Evolutionary conservation across 352 stramenopile species (phyloP), one percentile per base, ranked within the genome.

Genomic region (Detonula confervacea): DNA sequence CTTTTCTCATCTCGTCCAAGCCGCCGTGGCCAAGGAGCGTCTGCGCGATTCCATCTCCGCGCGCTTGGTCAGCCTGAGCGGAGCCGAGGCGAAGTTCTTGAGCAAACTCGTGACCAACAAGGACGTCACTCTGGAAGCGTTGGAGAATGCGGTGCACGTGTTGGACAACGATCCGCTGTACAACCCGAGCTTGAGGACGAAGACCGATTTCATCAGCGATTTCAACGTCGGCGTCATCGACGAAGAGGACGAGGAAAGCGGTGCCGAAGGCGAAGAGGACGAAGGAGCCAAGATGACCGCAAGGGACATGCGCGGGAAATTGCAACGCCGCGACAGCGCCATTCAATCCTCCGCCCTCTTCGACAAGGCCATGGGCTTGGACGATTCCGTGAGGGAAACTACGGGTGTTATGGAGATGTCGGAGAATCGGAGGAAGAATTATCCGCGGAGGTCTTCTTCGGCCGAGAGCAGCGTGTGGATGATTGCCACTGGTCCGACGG

Each of bases 111-210:
- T 73, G 24, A 44, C 74, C 2, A 59, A 42, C 47, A 46, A 70
- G 37, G 9, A 63, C 57, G 51, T 62, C 0, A 73, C 14, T 51
- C 59, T 57, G 25, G 30, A 75, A 29, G 55, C 66, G 30, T 46
- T 75, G 14, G 63, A 80, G 29, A 73, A 74, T 66, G 63, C 71
- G 16, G n/a, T 66, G 24, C 30, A 80, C 27, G 63, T 80, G 1
- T 52, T 80, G 54, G 71, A 80, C 29, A 72, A 73, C 29, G 61
- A 80, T 52, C 61, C 60, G 2, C n/a, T 68, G 22, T 62, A 70
- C 44, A 63, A 63, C 67, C 24, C 46, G 27, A 47, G 22, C 2
- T 46, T 74, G 52, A 55, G 29, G n/a, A 47, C n/a, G n/a, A n/a
- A n/a, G n/a, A n/a, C n/a, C n/a, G n/a, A n/a, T n/a, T n/a, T n/a